A percentile compares a stretch with the other conserved stretches of the same genome.
phyloP scores from a whole-genome alignment of 1,284 basidiomycete species.

The Mycena citricolor region DNA sequence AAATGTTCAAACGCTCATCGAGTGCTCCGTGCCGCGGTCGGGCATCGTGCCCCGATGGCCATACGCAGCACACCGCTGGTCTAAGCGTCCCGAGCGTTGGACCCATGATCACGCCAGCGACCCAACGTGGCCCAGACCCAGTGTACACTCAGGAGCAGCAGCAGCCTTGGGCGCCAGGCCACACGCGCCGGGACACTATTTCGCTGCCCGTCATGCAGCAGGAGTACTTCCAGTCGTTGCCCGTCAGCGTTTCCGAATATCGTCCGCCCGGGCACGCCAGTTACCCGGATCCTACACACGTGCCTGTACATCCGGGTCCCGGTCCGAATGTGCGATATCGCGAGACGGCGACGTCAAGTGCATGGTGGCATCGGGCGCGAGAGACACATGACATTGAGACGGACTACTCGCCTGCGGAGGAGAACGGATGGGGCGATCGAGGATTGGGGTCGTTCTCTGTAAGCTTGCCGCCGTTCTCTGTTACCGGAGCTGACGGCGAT shows the following conservation, averaged over 20 bases:
- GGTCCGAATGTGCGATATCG: conserved; percentile 9
- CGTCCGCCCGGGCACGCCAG: too few species aligned
- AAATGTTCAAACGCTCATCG: conserved; percentile 23
- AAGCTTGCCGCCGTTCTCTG: background rate
- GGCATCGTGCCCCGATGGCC: background rate
- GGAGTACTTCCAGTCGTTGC: too few species aligned
- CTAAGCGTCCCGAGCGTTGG: background rate
- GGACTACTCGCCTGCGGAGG: background rate
- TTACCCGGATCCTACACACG: too few species aligned
- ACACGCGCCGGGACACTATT: conserved; percentile 18
- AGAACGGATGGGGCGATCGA: conserved; percentile 15
- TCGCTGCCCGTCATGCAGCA: conserved; percentile 13
- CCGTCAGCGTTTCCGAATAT: too few species aligned
- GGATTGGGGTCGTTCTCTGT: conserved; percentile 14
- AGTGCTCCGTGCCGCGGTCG: conserved; percentile 18
- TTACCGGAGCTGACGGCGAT: background rate
- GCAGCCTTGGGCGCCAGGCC: background rate
- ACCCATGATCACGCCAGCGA: background rate
- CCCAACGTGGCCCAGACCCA: background rate
- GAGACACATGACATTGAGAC: background rate
- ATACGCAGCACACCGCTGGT: background rate
- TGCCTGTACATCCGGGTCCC: background rate
- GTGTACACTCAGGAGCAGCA: background rate
- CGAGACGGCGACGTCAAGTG: background rate
- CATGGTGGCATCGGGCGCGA: conserved; percentile 16